Evolutionary conservation across 1,284 basidiomycete species (phyloP).

Genomic region (Ganoderma sinense): DNA sequence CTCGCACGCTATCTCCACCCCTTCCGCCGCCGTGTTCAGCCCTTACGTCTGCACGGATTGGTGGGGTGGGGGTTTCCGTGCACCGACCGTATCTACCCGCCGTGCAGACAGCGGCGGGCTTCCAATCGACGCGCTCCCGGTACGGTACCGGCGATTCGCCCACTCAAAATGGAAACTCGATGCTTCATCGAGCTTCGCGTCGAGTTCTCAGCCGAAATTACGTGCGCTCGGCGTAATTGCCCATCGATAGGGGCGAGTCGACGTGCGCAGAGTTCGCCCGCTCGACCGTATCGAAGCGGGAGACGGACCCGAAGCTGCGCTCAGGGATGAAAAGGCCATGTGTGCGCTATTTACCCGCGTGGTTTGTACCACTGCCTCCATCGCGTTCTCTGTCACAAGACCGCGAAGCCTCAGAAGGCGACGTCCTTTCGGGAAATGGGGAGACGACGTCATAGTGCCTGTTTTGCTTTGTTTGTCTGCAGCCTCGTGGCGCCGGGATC

Average conservation of each 20-base stretch:
- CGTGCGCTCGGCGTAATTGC: slow-evolving; percentile 22
- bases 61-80: not conserved
- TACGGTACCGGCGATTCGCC: slow-evolving; percentile 30
- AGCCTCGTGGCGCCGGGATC: slow-evolving; percentile 1
- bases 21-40: no score
- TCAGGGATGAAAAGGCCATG: not conserved
- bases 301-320: not conserved
- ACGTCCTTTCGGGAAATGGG: not conserved
- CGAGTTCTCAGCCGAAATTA: slow-evolving; percentile 24
- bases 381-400: slow-evolving; percentile 24
- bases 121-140: slow-evolving; percentile 26
- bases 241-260: slow-evolving; percentile 26
- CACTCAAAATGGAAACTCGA: slow-evolving; percentile 28
- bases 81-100: not conserved
- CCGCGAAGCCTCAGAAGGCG: slow-evolving; percentile 14
- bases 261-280: slow-evolving; percentile 20
- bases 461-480: slow-evolving; percentile 5
- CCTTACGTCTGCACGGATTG: not conserved
- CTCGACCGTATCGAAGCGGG: slow-evolving; percentile 4
- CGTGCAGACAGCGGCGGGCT: slow-evolving; percentile 11
- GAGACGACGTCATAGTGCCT: slow-evolving; percentile 20
- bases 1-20: slow-evolving; percentile 4
- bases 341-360: not conserved
- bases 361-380: not conserved
- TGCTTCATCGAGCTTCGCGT: slow-evolving; percentile 17